phyloP scores from a whole-genome alignment of 768 basidiomycete genomes.

The Hortiboletus flavorubellus region DNA sequence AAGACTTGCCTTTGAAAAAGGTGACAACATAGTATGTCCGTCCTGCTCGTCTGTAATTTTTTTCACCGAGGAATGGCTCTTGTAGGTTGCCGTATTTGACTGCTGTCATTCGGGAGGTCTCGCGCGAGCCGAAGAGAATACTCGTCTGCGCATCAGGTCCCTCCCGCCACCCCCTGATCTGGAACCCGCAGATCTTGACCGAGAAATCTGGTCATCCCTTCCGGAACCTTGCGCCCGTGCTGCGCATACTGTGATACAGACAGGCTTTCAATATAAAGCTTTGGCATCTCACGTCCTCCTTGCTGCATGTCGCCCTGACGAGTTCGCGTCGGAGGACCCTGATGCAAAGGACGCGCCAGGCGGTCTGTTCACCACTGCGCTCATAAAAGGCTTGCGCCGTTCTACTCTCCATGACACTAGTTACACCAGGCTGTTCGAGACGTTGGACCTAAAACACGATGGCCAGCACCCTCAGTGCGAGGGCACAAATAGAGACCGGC shows the following conservation, averaged over 20 bases:
- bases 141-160: conserved; percentile 1
- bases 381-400: conserved; percentile 11
- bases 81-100: conserved; percentile 17
- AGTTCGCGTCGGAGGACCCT: conserved; percentile 13
- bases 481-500: conserved; percentile 12
- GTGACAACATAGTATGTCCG: conserved; percentile 17
- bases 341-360: conserved; percentile 1
- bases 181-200: conserved; percentile 12
- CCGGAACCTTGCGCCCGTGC: conserved; percentile 6
- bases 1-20: conserved; percentile 14
- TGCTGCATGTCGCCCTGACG: conserved; percentile 20
- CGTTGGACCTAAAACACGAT: conserved; percentile 1
- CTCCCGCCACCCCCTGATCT: conserved; percentile 11
- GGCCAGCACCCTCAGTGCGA: conserved; percentile 21
- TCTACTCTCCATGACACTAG: conserved; percentile 13
- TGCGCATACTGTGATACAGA: conserved; percentile 3
- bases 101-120: conserved; percentile 23
- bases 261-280: conserved; percentile 15
- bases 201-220: conserved; percentile 4
- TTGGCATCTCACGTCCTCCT: conserved; percentile 21
- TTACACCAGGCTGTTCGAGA: conserved; percentile 11
- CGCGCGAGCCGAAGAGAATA: neutral
- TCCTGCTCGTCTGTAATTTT: neutral
- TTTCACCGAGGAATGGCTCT: neutral
- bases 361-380: conserved; percentile 19